phyloP scores from a whole-genome alignment of 768 basidiomycete genomes.

The Suillus fuscotomentosus region DNA sequence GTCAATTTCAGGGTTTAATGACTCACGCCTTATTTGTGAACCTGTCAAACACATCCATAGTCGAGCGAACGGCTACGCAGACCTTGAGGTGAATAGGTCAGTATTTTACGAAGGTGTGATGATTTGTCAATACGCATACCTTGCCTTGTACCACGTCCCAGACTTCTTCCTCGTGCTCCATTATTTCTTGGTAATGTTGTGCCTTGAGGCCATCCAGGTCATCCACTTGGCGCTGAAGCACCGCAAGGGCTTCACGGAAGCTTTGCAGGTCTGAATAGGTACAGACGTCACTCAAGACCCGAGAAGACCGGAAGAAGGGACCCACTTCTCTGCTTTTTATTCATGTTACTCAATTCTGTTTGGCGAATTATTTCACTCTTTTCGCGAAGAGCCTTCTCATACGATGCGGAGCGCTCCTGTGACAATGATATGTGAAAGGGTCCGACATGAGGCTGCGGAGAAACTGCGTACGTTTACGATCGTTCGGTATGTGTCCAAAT shows the following conservation, averaged over 20 bases:
- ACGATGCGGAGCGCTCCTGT: conserved; percentile 81
- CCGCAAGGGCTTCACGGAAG: conserved; percentile 78
- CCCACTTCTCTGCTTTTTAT: conserved; percentile 82
- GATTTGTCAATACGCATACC: conserved; percentile 36
- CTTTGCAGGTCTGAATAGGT: conserved; percentile 72
- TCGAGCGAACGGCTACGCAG: conserved; percentile 82
- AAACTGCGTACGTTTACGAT: conserved; percentile 58
- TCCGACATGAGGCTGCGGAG: conserved; percentile 3
- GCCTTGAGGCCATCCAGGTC: conserved; percentile 85
- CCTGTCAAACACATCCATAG: conserved; percentile 89
- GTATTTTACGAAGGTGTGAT: conserved; percentile 7
- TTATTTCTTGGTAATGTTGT: conserved; percentile 83
- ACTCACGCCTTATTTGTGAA: conserved; percentile 84
- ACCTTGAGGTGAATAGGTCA: conserved; percentile 41
- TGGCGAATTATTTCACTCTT: conserved; percentile 83
- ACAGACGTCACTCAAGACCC: conserved; percentile 7
- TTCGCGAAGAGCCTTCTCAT: conserved; percentile 79
- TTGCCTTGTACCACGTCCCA: conserved; percentile 91
- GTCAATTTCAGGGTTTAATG: conserved; percentile 7
- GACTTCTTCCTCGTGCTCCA: conserved; percentile 93
- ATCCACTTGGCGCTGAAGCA: conserved; percentile 87
- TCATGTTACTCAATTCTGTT: conserved; percentile 84
- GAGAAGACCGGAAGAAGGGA: conserved; percentile 14
- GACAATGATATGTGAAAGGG: conserved; percentile 8
- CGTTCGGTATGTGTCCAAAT: conserved; percentile 75